Conservation (phyloP, 2,329 filamentous ascomycete species). For the Diaporthe destruens region DNA sequence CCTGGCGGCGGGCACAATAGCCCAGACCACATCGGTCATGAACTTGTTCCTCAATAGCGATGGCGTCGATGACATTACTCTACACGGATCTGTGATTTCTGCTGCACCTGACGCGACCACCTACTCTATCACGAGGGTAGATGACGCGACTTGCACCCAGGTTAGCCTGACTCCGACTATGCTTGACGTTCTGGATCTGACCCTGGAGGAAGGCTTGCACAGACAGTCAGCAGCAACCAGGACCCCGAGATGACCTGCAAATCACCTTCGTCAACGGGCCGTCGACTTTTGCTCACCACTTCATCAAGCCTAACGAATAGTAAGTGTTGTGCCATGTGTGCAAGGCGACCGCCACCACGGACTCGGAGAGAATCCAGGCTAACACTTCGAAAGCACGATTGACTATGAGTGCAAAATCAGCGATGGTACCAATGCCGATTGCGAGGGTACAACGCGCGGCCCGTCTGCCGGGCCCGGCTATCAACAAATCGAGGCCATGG, state of each 20-base stretch:
- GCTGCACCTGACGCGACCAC: constrained; percentile 25
- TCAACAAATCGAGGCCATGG: background rate
- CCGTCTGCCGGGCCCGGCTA: background rate
- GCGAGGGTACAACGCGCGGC: constrained; percentile 2
- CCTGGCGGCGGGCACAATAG: background rate
- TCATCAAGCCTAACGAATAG: constrained; percentile 18
- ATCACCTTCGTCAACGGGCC: constrained; percentile 28
- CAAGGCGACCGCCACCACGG: too few relatives aligned
- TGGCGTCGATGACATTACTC: constrained; percentile 5
- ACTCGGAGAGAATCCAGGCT: background rate
- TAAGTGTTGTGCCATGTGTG: background rate
- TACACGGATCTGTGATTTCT: constrained; percentile 30
- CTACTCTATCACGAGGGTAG: constrained; percentile 18
- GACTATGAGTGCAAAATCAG: constrained; percentile 21
- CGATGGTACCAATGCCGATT: constrained; percentile 10
- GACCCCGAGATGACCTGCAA: background rate
- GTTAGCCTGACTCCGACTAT: background rate
- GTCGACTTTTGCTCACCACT: constrained; percentile 27
- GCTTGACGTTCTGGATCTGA: background rate
- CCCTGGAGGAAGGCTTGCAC: background rate
- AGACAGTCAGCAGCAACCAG: background rate
- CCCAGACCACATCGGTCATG: constrained; percentile 34
- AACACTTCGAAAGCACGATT: background rate
- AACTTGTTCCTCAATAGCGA: constrained; percentile 29
- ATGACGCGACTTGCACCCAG: background rate